Evolutionary conservation across 805 yeast species (phyloP), one percentile per base, ranked within the genome.

Genomic region (Metschnikowia drakensbergensis): DNA sequence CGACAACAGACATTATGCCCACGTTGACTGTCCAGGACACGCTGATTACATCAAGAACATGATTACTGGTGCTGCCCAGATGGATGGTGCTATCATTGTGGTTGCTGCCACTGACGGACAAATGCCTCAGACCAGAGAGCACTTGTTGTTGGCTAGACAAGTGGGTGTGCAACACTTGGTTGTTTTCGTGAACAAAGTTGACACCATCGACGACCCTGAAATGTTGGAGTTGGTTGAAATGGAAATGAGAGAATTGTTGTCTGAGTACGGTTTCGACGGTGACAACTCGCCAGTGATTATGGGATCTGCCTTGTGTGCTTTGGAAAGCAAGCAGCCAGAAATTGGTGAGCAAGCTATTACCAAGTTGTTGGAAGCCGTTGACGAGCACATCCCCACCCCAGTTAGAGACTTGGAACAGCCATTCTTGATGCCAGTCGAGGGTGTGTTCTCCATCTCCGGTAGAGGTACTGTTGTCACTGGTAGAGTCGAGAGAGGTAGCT

Each of bases 121-220:
- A 77, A 94, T 92, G 98, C 98, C 97, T 67, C 99, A 94, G 79
- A 94, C 99, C 61, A 88, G 98, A 79, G 99, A 94, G 79, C 99
- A 94, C 77, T 80, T 94, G 77, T 77, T 94, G 72, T 84, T 94
- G 66, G 99, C 99, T 57, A 89, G 98, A 80, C 99, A 94, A 79
- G 98, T 94, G 69, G 99, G 99, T 82, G 96, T 94, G 59, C 96
- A 92, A 77, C 82, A 90, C 75, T 82, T 94, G 67, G 97, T 94
- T 71, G 99, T 94, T 46, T 94, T 88, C 63, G 98, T 94, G 52
- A 94, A 94, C 87, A 94, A 94, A 80, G 94, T 94, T 62, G 99
- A 94, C 72, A 87, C 96, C 61, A 82, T 94, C 67, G 97, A 94
- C 67, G 99, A 94, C 71, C 96, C 96, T 58, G 99, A 94, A 80